A percentile compares a stretch with the other conserved stretches of the same genome.
phyloP scores from a whole-genome alignment of 1,284 basidiomycete genomes.

The Ceratobasidium papillatum region DNA sequence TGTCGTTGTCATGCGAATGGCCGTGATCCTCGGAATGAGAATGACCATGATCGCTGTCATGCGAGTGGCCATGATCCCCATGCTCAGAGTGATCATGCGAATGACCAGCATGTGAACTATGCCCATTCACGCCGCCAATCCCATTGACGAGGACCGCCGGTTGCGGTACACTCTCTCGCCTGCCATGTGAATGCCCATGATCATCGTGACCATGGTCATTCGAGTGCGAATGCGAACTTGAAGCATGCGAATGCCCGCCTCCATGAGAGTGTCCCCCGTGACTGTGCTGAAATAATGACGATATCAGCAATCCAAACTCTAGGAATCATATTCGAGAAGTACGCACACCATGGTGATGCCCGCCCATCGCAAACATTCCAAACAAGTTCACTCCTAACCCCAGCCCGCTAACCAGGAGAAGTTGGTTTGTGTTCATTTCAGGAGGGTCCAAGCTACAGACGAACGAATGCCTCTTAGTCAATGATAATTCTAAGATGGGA shows the following conservation, averaged over 20 bases:
- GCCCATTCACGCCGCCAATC: constrained; percentile 16
- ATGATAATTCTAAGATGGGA: neutral
- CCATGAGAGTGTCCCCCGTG: constrained; percentile 53
- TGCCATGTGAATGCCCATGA: constrained; percentile 51
- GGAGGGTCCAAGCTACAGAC: constrained; percentile 84
- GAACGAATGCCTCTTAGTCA: neutral
- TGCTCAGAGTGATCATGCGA: constrained; percentile 43
- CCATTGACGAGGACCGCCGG: constrained; percentile 34
- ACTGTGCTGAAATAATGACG: constrained; percentile 6
- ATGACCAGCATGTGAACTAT: constrained; percentile 46
- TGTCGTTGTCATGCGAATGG: constrained; percentile 64
- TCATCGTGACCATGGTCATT: constrained; percentile 44
- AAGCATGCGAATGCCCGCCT: constrained; percentile 48
- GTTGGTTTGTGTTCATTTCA: constrained; percentile 96
- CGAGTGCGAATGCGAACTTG: constrained; percentile 43
- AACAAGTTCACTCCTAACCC: constrained; percentile 96
- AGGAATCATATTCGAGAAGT: neutral
- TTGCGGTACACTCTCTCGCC: constrained; percentile 29
- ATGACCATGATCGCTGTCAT: constrained; percentile 44
- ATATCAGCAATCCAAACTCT: neutral
- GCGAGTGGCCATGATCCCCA: constrained; percentile 45
- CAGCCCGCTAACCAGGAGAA: constrained; percentile 87
- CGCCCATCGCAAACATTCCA: constrained; percentile 99
- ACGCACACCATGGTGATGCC: constrained; percentile 86
- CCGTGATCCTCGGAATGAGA: constrained; percentile 53